These are phyloP conservation scores for Entophlyctis helioformis DNA, from an alignment of 192 early-diverging fungal genomes.

Conservation along the genomic window DNA sequence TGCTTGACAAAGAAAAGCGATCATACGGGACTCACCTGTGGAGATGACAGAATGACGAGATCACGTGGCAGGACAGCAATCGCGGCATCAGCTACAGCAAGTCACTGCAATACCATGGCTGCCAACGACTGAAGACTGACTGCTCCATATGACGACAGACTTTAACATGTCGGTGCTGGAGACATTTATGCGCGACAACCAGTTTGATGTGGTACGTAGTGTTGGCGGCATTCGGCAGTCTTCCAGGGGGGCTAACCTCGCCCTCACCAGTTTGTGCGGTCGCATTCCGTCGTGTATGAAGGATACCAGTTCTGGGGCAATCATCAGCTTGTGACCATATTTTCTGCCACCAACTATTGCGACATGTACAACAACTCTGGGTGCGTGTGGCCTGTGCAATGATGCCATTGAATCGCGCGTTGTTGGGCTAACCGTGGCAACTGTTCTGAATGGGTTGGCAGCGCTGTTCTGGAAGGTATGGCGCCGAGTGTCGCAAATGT, in stretches of 20 bases:
- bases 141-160: background rate
- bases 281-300: slow-evolving; percentile 95
- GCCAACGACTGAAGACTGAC: background rate
- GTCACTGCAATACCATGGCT: background rate
- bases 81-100: slow-evolving; percentile 86
- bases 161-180: slow-evolving; percentile 77
- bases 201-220: slow-evolving; percentile 69
- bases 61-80: slow-evolving; percentile 92
- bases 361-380: no score
- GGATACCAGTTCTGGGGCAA: slow-evolving; percentile 97
- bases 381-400: no score
- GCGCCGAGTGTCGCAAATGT: no score
- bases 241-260: slow-evolving; percentile 1
- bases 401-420: no score
- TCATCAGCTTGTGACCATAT: slow-evolving; percentile 81
- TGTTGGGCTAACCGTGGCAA: no score
- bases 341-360: slow-evolving; percentile 94
- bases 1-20: no score
- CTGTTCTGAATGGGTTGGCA: no score
- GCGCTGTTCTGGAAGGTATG: no score
- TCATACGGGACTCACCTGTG: no score
- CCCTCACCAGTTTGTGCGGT: slow-evolving; percentile 41
- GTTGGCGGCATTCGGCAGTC: background rate
- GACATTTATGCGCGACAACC: slow-evolving; percentile 71
- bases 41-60: no score